These are phyloP conservation scores for Diaporthe destruens DNA, from an alignment of 2,329 filamentous ascomycete genomes.

Conservation along the genomic window DNA sequence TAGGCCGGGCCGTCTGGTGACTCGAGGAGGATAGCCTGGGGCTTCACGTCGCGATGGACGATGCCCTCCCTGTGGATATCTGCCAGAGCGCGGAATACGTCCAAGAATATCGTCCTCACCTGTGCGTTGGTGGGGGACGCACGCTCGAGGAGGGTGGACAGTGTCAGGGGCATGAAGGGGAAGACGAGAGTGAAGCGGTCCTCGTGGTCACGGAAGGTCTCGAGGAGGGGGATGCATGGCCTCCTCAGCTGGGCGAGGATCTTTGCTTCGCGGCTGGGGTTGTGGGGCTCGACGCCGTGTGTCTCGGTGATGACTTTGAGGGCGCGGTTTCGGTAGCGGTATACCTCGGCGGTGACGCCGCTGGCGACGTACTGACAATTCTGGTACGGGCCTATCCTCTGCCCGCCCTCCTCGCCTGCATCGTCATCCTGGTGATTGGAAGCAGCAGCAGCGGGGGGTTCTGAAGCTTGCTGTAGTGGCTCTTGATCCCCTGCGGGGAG, in stretches of 20 bases:
- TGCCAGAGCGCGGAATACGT: slow-evolving; percentile 78
- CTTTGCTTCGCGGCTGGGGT: slow-evolving; percentile 82
- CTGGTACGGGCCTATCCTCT: slow-evolving; percentile 65
- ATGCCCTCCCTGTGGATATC: slow-evolving; percentile 81
- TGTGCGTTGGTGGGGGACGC: slow-evolving; percentile 52
- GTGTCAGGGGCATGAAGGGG: slow-evolving; percentile 82
- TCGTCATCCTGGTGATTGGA: slow-evolving; percentile 25
- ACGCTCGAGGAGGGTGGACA: slow-evolving; percentile 74
- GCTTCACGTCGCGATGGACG: slow-evolving; percentile 94
- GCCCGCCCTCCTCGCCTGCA: slow-evolving; percentile 49
- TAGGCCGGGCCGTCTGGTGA: slow-evolving; percentile 78
- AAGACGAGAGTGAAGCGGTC: slow-evolving; percentile 84
- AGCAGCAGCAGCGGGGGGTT: slow-evolving; percentile 14
- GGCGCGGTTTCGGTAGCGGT: slow-evolving; percentile 74
- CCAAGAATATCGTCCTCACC: slow-evolving; percentile 64
- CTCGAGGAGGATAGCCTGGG: slow-evolving; percentile 84
- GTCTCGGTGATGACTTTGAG: slow-evolving; percentile 88
- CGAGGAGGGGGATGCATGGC: slow-evolving; percentile 74
- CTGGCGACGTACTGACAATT: slow-evolving; percentile 68
- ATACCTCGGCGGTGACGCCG: slow-evolving; percentile 87
- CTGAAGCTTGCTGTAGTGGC: slow-evolving; percentile 24
- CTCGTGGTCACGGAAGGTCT: slow-evolving; percentile 78
- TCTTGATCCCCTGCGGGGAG: slow-evolving; percentile 41
- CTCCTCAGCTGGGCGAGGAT: slow-evolving; percentile 73
- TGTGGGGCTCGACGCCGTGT: slow-evolving; percentile 81